Evolutionary conservation across 2,329 filamentous ascomycete genomes (phyloP).

Genomic region (Phoma sp.): DNA sequence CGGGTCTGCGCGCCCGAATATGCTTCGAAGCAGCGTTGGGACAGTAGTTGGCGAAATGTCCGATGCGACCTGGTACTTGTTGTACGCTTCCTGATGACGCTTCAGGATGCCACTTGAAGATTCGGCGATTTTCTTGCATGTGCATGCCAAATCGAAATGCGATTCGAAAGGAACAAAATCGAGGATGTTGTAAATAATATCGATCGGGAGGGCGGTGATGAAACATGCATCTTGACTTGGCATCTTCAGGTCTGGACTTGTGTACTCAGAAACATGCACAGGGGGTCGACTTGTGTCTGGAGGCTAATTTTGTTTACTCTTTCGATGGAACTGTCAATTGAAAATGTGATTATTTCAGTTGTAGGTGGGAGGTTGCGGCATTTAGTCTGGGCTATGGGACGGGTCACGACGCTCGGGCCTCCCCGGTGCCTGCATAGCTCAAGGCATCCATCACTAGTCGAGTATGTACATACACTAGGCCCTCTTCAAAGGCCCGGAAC

Average conservation of each 20-base stretch:
- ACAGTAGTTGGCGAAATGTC: slow-evolving; percentile 17
- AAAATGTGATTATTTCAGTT: neutral
- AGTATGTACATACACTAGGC: neutral
- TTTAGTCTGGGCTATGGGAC: neutral
- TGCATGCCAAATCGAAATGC: slow-evolving; percentile 19
- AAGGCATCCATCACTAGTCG: slow-evolving; percentile 2
- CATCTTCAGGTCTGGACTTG: neutral
- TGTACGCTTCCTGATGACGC: slow-evolving; percentile 18
- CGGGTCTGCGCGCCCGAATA: slow-evolving; percentile 15
- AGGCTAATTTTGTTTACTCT: too few species aligned
- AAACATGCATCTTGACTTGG: neutral
- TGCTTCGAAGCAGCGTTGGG: slow-evolving; percentile 19
- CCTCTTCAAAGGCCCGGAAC: neutral
- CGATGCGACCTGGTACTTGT: slow-evolving; percentile 17
- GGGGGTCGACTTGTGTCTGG: too few species aligned
- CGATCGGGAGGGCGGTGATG: slow-evolving; percentile 6
- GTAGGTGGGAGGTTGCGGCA: neutral
- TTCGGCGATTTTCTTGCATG: slow-evolving; percentile 12
- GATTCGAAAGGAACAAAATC: slow-evolving; percentile 12
- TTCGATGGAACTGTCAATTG: too few species aligned
- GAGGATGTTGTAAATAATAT: slow-evolving; percentile 15
- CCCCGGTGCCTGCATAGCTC: slow-evolving; percentile 6
- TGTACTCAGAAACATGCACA: too few species aligned
- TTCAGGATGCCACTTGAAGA: slow-evolving; percentile 13
- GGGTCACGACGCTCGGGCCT: slow-evolving; percentile 1